These are phyloP conservation scores for Neonectria faginata DNA, from an alignment of 2,329 filamentous ascomycete genomes.

Conservation along the genomic window DNA sequence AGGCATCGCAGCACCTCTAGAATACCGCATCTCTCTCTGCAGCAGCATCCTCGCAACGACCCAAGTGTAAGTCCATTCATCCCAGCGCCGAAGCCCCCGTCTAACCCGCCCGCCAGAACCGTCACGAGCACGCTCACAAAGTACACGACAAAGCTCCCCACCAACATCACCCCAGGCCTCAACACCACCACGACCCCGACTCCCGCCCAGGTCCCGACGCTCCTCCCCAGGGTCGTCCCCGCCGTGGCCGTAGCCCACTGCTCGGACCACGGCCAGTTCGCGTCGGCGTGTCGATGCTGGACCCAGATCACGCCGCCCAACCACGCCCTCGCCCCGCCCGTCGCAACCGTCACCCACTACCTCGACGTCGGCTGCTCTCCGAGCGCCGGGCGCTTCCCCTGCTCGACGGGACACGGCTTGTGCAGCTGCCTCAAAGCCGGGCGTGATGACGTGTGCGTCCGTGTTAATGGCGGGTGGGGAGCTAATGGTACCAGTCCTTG, in stretches of 20 bases:
- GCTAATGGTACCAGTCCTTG: conserved; percentile 32
- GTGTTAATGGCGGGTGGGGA: conserved; percentile 22
- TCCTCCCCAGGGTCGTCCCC: conserved; percentile 23
- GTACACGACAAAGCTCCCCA: conserved; percentile 19
- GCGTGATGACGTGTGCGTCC: conserved; percentile 31
- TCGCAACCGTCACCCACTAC: conserved; percentile 30
- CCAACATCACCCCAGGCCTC: neutral
- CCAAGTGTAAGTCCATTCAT: conserved; percentile 28
- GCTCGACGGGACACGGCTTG: conserved; percentile 29
- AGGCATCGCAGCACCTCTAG: conserved; percentile 25
- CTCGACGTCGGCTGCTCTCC: conserved; percentile 31
- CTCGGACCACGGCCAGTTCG: conserved; percentile 29
- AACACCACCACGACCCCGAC: neutral
- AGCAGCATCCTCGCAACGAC: conserved; percentile 30
- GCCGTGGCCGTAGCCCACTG: conserved; percentile 25
- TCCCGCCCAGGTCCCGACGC: conserved; percentile 7
- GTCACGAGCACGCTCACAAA: conserved; percentile 31
- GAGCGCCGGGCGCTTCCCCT: conserved; percentile 31
- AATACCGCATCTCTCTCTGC: conserved; percentile 32
- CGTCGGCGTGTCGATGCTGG: conserved; percentile 36
- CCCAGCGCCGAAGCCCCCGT: conserved; percentile 1
- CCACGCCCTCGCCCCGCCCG: conserved; percentile 28
- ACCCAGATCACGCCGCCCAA: conserved; percentile 27
- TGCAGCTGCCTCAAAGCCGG: conserved; percentile 35
- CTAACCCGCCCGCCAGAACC: conserved; percentile 24